Evolutionary conservation across 2,329 filamentous ascomycete species (phyloP).

Genomic region (Paecilomyces formosus): DNA sequence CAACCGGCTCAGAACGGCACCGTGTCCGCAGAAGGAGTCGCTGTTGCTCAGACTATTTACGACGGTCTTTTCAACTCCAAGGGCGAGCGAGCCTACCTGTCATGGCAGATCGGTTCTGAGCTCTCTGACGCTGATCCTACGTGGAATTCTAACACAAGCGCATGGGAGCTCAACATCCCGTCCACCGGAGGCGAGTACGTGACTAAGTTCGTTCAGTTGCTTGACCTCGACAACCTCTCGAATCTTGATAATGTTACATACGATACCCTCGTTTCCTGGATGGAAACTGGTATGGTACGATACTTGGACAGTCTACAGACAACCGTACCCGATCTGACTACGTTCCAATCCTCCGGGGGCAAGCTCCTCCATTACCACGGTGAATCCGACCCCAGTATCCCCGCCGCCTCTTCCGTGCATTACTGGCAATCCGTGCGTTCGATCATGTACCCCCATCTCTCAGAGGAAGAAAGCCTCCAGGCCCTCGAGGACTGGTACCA

Average conservation of each 20-base stretch:
- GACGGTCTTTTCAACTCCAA: slow-evolving; percentile 29
- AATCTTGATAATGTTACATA: slow-evolving; percentile 45
- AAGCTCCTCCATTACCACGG: slow-evolving; percentile 55
- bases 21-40: slow-evolving; percentile 9
- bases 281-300: slow-evolving; percentile 40
- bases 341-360: slow-evolving; percentile 44
- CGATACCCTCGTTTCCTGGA: slow-evolving; percentile 51
- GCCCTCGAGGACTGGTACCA: slow-evolving; percentile 48
- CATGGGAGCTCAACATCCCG: slow-evolving; percentile 25
- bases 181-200: slow-evolving; percentile 27
- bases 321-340: slow-evolving; percentile 45
- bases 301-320: slow-evolving; percentile 49
- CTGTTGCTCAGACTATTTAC: slow-evolving; percentile 18
- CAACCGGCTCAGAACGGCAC: slow-evolving; percentile 14
- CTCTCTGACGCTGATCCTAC: slow-evolving; percentile 27
- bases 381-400: slow-evolving; percentile 48
- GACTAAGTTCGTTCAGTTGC: slow-evolving; percentile 11
- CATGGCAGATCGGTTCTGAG: slow-evolving; percentile 23
- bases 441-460: slow-evolving; percentile 41
- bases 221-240: slow-evolving; percentile 37
- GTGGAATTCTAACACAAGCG: slow-evolving; percentile 24
- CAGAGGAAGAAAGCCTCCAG: slow-evolving; percentile 30
- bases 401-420: slow-evolving; percentile 46
- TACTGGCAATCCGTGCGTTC: slow-evolving; percentile 49
- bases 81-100: slow-evolving; percentile 31